phyloP scores from a whole-genome alignment of 768 basidiomycete genomes.

The Amanita polypyramis region DNA sequence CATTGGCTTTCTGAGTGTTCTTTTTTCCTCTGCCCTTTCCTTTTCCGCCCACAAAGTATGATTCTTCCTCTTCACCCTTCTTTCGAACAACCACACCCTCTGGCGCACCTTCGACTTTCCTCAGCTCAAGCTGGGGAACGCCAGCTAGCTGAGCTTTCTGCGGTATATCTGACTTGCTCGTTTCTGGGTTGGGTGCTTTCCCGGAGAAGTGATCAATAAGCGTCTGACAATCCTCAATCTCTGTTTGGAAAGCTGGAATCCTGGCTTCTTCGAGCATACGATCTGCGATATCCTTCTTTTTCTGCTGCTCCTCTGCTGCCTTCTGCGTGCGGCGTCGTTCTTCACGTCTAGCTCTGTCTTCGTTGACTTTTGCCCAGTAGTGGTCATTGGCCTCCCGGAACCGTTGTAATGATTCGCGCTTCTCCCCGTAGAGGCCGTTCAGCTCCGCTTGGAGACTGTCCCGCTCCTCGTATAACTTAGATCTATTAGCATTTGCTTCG shows the following conservation, averaged over 20 bases:
- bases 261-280: conserved; percentile 86
- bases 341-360: conserved; percentile 77
- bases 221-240: conserved; percentile 95
- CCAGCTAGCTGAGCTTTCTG: conserved; percentile 40
- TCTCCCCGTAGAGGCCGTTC: conserved; percentile 61
- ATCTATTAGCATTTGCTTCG: conserved; percentile 70
- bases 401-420: conserved; percentile 59
- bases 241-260: conserved; percentile 78
- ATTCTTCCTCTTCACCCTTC: conserved; percentile 86
- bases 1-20: conserved; percentile 20
- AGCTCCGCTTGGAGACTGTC: conserved; percentile 60
- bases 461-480: conserved; percentile 82
- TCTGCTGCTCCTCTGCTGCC: conserved; percentile 66
- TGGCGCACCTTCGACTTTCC: conserved; percentile 67
- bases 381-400: conserved; percentile 80
- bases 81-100: conserved; percentile 70
- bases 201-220: conserved; percentile 80
- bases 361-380: conserved; percentile 76
- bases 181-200: conserved; percentile 37
- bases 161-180: conserved; percentile 30
- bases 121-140: conserved; percentile 73
- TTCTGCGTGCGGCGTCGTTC: conserved; percentile 70
- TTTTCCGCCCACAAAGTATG: conserved; percentile 71
- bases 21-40: conserved; percentile 58
- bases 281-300: conserved; percentile 69